phyloP scores from a whole-genome alignment of 2,329 filamentous ascomycete genomes.

The Teratosphaeria pseudoeucalypti region DNA sequence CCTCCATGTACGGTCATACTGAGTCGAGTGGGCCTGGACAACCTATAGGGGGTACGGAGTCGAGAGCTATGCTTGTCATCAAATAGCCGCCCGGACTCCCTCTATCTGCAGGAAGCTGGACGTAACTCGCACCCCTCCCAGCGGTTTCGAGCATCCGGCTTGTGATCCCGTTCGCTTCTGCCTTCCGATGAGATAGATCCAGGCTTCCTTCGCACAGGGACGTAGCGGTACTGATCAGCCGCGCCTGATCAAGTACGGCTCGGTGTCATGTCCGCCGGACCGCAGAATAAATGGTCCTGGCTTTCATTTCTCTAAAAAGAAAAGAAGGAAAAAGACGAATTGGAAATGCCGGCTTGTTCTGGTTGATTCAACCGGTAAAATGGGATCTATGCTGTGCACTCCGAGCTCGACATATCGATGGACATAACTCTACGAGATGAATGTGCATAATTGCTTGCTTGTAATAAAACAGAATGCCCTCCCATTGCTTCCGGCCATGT shows the following conservation, averaged over 20 bases:
- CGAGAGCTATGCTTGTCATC: too few relatives aligned
- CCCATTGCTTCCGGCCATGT: background rate
- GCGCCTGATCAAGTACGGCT: background rate
- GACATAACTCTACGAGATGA: background rate
- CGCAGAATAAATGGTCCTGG: background rate
- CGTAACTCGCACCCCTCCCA: background rate
- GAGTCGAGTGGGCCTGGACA: background rate
- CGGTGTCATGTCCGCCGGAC: background rate
- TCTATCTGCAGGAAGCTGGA: background rate
- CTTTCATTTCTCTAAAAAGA: background rate
- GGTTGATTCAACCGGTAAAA: background rate
- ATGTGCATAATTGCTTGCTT: background rate
- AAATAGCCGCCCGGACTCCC: background rate
- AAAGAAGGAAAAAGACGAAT: background rate
- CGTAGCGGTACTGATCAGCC: background rate
- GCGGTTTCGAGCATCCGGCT: background rate
- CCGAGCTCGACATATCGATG: background rate
- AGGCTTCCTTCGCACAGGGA: background rate
- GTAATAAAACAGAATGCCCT: background rate
- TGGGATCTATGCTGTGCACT: background rate
- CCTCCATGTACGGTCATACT: background rate
- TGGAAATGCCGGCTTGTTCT: background rate
- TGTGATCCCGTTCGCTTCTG: background rate
- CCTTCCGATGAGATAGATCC: background rate
- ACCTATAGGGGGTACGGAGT: background rate